These are phyloP conservation scores for Nannizzia gypsea DNA, from an alignment of 2,329 filamentous ascomycete genomes.

Conservation along the genomic window DNA sequence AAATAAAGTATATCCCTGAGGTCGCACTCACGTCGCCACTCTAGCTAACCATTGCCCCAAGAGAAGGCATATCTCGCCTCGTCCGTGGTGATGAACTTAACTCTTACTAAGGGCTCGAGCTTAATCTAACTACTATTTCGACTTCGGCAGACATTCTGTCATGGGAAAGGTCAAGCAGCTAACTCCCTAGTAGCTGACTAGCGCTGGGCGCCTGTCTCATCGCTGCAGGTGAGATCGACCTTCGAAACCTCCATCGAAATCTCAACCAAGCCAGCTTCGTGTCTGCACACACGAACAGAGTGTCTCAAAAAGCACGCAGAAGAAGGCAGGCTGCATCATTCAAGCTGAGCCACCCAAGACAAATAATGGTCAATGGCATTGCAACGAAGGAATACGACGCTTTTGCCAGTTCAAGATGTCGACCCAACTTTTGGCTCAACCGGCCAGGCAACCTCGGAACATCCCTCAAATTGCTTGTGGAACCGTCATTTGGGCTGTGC, in stretches of 20 bases:
- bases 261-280: not conserved
- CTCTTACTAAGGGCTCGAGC: not conserved
- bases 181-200: no score
- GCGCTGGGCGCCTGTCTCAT: no score
- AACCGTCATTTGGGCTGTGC: not conserved
- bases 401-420: not conserved
- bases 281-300: not conserved
- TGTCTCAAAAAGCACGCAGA: not conserved
- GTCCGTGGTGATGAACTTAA: no score
- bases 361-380: not conserved
- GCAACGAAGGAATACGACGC: not conserved
- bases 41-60: not conserved
- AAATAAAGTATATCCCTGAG: no score
- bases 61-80: not conserved
- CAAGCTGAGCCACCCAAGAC: not conserved
- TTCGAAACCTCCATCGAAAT: no score
- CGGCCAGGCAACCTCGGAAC: not conserved
- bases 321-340: not conserved
- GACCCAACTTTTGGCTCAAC: not conserved
- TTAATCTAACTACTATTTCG: not conserved
- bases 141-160: not conserved
- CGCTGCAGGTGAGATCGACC: no score
- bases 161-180: no score
- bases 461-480: not conserved
- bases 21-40: not conserved